Evolutionary conservation across 2,329 filamentous ascomycete species (phyloP).

Genomic region (Dothideomycetidae sp.): DNA sequence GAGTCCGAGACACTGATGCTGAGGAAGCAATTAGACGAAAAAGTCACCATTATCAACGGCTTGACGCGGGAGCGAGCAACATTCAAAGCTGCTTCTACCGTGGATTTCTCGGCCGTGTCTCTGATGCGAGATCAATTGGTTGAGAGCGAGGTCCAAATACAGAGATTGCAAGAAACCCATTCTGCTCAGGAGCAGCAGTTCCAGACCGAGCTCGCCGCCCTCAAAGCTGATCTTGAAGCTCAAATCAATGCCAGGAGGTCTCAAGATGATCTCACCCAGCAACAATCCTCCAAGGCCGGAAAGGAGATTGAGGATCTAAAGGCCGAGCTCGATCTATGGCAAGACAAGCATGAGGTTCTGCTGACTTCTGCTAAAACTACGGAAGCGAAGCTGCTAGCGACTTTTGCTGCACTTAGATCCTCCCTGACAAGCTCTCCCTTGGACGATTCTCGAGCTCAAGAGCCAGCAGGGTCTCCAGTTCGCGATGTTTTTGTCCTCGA

Average conservation of each 20-base stretch:
- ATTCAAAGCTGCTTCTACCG: conserved; percentile 61
- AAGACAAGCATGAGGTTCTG: conserved; percentile 57
- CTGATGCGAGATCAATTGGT: conserved; percentile 78
- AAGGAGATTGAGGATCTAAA: conserved; percentile 51
- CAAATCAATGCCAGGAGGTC: conserved; percentile 12
- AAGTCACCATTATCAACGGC: conserved; percentile 90
- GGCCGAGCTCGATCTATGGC: conserved; percentile 58
- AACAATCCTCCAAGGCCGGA: conserved; percentile 12
- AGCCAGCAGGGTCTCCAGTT: conserved; percentile 16
- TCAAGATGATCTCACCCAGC: conserved; percentile 12
- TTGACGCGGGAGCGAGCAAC: conserved; percentile 86
- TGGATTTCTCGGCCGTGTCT: conserved; percentile 84
- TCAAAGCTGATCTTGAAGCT: conserved; percentile 43
- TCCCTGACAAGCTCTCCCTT: conserved; percentile 26
- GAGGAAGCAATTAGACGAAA: conserved; percentile 93
- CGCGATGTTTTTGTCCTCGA: too few species aligned
- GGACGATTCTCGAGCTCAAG: conserved; percentile 15
- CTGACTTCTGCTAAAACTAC: conserved; percentile 57
- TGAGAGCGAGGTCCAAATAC: conserved; percentile 67
- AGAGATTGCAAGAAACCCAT: conserved; percentile 57
- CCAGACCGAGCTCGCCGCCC: conserved; percentile 51
- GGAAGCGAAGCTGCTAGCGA: conserved; percentile 57
- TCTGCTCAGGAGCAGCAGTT: conserved; percentile 63
- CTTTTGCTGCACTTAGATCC: conserved; percentile 60
- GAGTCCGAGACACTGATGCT: conserved; percentile 70